Base-by-base conservation (phyloP, 768 basidiomycete genomes). In the Pleurotus giganteus region DNA sequence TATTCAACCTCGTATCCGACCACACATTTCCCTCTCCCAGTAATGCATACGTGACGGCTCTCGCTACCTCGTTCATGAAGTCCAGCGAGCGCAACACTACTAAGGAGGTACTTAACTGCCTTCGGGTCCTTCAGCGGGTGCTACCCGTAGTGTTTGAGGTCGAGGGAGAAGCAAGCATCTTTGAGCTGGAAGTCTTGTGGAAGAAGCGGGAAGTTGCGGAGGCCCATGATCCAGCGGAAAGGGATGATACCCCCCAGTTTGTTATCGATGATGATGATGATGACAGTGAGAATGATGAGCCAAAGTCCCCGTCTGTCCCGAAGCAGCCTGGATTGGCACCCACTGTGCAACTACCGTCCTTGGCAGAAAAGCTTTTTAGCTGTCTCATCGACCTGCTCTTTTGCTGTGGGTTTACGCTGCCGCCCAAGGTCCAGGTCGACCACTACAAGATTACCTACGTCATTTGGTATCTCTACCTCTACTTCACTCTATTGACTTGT, bases 361-460 rank as follows among this genome's bases (percentile, higher is more conserved):
- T 96, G 3, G 89, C 85, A 0, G 92, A 95, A 64, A 79, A 82
- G 58, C 73, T 98, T 19, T 88, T 96, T 60, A 82, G 78, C 62
- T 85, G 86, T 56, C 74, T 92, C 8, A 82, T 92, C 54, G 95
- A 98, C 66, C 76, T 98, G 9, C 66, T 97, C 34, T 98, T 96
- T 68, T 94, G 93, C 65, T 95, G 92, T 61, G 94, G 92, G 11
- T 97, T 98, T 62, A 96, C 94, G 0, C 72, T 98, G 7, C 91
- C 96, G 7, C 80, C 79, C 26, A 83, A 82, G 66, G 74, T 89
- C 42, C 87, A 91, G 66, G 80, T 85, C 45, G 86, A 89, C 64
- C 86, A 88, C 61, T 83, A 91, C 67, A 89, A 91, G 66, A 86
- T 94, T 42, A 86, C 88, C 66, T 89, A 94, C 74, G 76, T 89